A percentile compares a stretch with the other conserved stretches of the same genome.
These are phyloP conservation scores for Trichoderma hamatum DNA, from an alignment of 2,329 filamentous ascomycete species.

Conservation along the genomic window DNA sequence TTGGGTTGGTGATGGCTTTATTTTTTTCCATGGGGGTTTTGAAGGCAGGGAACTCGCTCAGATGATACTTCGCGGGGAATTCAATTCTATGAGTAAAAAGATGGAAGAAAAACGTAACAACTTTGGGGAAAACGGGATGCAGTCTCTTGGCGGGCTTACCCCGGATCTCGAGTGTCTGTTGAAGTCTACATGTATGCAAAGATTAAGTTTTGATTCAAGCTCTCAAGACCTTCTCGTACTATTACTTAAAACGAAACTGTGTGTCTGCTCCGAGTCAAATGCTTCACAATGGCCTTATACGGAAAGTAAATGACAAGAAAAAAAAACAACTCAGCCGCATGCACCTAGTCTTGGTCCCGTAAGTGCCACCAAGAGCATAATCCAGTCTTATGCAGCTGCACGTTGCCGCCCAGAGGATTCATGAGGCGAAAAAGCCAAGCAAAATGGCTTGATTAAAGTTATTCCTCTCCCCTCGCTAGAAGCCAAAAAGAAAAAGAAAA, in stretches of 20 bases:
- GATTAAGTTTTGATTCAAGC: background rate
- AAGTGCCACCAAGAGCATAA: background rate
- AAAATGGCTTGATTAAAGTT: constrained; percentile 20
- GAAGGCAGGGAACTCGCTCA: background rate
- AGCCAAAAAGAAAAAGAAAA: constrained; percentile 8
- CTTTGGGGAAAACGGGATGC: background rate
- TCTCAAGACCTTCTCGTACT: background rate
- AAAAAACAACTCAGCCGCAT: background rate
- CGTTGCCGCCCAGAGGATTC: background rate
- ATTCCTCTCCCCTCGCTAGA: constrained; percentile 21
- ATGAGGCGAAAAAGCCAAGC: background rate
- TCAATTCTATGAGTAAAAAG: background rate
- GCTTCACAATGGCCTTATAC: background rate
- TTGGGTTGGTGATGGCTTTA: constrained; percentile 11
- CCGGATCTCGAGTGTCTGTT: background rate
- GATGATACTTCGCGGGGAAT: constrained; percentile 5
- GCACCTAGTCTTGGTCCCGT: background rate
- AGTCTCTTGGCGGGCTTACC: background rate
- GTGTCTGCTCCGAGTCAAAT: too few relatives aligned
- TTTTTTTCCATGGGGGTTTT: constrained; percentile 1
- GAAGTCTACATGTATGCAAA: background rate
- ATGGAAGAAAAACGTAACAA: background rate
- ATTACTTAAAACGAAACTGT: background rate
- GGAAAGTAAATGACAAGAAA: background rate
- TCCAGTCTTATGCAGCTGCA: background rate